Conservation (phyloP, 2,329 filamentous ascomycete genomes). For the Claviceps spartinae region DNA sequence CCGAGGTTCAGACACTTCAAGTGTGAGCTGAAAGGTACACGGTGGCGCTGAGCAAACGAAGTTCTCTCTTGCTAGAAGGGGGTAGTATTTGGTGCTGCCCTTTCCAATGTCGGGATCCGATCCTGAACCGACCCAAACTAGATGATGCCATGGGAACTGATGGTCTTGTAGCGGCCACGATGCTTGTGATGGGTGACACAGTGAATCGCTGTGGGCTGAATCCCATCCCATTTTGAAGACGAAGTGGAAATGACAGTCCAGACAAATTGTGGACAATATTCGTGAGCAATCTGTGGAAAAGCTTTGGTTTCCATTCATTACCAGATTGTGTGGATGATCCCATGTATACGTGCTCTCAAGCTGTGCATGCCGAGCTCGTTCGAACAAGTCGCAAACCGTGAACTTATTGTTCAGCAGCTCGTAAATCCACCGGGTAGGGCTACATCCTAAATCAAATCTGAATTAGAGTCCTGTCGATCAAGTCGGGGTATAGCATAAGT, state of each 20-base stretch:
- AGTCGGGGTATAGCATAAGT: not conserved
- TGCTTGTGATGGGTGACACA: constrained; percentile 20
- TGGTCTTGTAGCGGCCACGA: constrained; percentile 22
- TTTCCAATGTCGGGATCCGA: constrained; percentile 12
- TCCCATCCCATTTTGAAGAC: constrained; percentile 25
- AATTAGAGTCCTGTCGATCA: not conserved
- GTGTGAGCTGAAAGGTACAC: constrained; percentile 28
- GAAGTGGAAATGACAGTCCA: constrained; percentile 29
- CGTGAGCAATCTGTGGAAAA: constrained; percentile 14
- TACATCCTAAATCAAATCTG: constrained; percentile 15
- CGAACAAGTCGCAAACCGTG: constrained; percentile 22
- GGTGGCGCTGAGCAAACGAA: constrained; percentile 29
- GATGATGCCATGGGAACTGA: constrained; percentile 26
- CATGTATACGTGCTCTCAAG: constrained; percentile 19
- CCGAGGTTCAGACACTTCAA: constrained; percentile 37
- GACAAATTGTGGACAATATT: constrained; percentile 24
- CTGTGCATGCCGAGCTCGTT: constrained; percentile 18
- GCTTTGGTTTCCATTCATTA: constrained; percentile 27
- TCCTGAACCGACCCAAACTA: constrained; percentile 22
- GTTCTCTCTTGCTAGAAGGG: constrained; percentile 20
- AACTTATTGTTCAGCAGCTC: constrained; percentile 26
- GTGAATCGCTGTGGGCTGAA: constrained; percentile 11
- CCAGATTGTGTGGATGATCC: constrained; percentile 23
- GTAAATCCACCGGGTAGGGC: constrained; percentile 28
- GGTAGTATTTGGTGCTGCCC: constrained; percentile 24